Evolutionary conservation across 306 rosid species (phyloP), one percentile per base, ranked within the genome.

Genomic region (Acacia crassicarpa): DNA sequence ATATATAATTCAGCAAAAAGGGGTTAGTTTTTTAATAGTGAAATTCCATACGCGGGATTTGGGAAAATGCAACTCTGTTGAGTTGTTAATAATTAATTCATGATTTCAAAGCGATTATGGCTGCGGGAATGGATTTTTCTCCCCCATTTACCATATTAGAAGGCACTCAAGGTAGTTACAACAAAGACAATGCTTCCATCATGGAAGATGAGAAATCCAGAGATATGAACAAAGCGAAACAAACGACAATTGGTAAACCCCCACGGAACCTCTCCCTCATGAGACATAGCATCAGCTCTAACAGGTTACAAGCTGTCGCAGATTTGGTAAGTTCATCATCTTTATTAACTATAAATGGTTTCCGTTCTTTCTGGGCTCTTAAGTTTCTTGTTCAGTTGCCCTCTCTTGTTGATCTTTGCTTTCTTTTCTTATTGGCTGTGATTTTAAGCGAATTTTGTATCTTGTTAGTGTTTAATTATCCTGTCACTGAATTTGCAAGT

Each of bases 211-310:
- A 88, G 32, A 83, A 75, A 73, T 76, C 86, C 2, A 81, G 48
- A 2, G 83, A 78, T 74, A 81, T 84, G 65, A 81, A 75, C 77
- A 72, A 78, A 77, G 73, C 83, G 44, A 89, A 88, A 80, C 88
- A 77, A 66, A 80, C 78, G 6, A 30, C 87, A 41, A 76, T 72
- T 40, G 91, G 92, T 45, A 91, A 90, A 33, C 97, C 97, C 75
- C 97, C 95, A 2, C 81, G 92, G 62, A 91, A 90, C 71, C 89
- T 79, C 40, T 88, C 91, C 5, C 56, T 44, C 27, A 20, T 86
- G 86, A 88, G 89, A 40, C 94, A 90, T 62, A 87, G 91, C 77
- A 43, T 89, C 77, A 87, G 94, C 92, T 53, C 92, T 65, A 74
- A 78, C 59, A 84, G 68, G 87, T 82, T 91, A 81, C 70, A 80